Conservation (phyloP, 75 land plant species). For the Selaginella tamariscina region DNA sequence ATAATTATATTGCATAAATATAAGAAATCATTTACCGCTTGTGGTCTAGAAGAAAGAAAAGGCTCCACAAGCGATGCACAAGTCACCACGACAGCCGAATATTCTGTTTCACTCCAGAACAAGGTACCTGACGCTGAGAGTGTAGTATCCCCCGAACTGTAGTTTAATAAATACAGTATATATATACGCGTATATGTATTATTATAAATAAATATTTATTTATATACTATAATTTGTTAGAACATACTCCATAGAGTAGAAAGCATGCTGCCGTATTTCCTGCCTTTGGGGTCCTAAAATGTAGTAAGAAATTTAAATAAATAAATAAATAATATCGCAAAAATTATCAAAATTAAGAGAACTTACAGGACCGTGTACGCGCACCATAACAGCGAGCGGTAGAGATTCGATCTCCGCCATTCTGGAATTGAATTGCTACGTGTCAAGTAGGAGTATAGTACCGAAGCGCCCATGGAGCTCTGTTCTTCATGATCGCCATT, state of each 20-base stretch:
- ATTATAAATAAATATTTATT: too few species aligned
- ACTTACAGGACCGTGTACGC: slow-evolving; percentile 71
- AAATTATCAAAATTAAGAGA: not conserved
- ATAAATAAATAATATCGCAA: not conserved
- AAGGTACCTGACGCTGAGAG: slow-evolving; percentile 71
- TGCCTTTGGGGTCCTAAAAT: not conserved
- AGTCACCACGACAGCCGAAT: slow-evolving; percentile 32
- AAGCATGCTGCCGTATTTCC: not conserved
- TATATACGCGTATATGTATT: too few species aligned
- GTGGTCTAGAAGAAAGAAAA: slow-evolving; percentile 26
- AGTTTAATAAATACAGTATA: too few species aligned
- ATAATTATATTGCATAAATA: slow-evolving; percentile 19
- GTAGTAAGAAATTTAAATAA: too few species aligned
- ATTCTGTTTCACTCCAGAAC: slow-evolving; percentile 16
- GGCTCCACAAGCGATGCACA: slow-evolving; percentile 79
- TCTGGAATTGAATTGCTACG: too few species aligned
- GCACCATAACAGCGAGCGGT: slow-evolving; percentile 78
- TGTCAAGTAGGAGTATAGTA: too few species aligned
- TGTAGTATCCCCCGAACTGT: slow-evolving; percentile 68
- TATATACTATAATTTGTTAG: slow-evolving; percentile 26
- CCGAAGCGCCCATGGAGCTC: too few species aligned
- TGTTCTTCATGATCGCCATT: too few species aligned
- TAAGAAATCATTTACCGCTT: not conserved
- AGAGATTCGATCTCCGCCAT: too few species aligned
- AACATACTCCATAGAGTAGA: not conserved